Conservation (phyloP, 495 filamentous ascomycete genomes). For the Xylaria nigripes region DNA sequence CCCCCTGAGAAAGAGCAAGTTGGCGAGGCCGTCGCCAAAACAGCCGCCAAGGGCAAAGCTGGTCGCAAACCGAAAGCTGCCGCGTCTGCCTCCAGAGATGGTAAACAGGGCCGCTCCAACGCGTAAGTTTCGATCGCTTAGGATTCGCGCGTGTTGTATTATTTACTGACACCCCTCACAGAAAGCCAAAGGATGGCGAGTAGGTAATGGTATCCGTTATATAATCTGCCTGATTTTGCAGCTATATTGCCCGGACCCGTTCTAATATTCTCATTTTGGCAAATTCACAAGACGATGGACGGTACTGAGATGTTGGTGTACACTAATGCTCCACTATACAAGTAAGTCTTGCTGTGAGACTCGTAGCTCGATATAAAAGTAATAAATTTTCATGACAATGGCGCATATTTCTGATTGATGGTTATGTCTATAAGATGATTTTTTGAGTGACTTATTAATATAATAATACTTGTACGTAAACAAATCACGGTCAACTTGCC, state of each 20-base stretch:
- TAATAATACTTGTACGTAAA: no score
- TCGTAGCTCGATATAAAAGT: background rate
- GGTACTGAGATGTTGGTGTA: background rate
- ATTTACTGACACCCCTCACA: background rate
- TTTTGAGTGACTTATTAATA: background rate
- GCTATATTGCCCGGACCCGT: background rate
- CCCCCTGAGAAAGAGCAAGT: constrained; percentile 24
- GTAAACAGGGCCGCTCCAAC: constrained; percentile 9
- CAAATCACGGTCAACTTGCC: no score
- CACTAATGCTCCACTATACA: constrained; percentile 1
- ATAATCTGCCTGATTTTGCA: background rate
- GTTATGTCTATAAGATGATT: background rate
- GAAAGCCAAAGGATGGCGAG: background rate
- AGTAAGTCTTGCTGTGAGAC: background rate
- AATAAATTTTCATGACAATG: background rate
- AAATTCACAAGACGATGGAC: background rate
- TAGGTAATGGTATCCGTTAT: background rate
- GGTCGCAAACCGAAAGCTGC: constrained; percentile 6
- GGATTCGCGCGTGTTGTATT: background rate
- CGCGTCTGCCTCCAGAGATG: background rate
- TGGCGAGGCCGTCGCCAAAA: constrained; percentile 24
- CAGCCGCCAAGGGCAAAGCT: constrained; percentile 10
- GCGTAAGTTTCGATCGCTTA: constrained; percentile 11
- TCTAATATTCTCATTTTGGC: background rate
- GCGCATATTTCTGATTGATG: background rate